Base-by-base conservation (phyloP, 768 basidiomycete genomes). In the Coprinopsis sp. region DNA sequence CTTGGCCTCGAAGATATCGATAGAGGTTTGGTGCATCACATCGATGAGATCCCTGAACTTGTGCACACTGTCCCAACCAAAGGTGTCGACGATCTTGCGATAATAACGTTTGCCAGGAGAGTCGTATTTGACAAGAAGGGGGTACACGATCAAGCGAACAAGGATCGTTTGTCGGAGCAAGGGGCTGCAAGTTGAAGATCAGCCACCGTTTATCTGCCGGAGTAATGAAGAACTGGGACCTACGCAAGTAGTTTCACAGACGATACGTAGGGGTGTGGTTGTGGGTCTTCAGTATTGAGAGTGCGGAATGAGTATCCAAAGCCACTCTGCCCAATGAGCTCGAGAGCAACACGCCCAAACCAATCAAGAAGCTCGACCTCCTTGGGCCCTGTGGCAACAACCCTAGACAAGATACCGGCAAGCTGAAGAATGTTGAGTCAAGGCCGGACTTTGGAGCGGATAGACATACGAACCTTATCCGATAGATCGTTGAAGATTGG, bases 301-400 rank as follows among this genome's bases (percentile, higher is more conserved):
- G 62, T 38, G 45, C 71, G 70, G 31, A 71, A 71, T 6, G 66
- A 69, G 39, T 64, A 61, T 11, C 70, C 70, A 13, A 77, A 57
- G 1, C 74, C 73, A 23, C 68, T 69, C 57, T 73, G 72, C 6
- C 72, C 73, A 29, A 78, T 67, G 34, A 75, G 59, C 43, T 77
- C 74, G n/a, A 76, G 61, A 12, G 75, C 71, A 12, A 68, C 64
- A 12, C 74, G 64, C 14, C 67, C 51, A 57, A 66, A 62, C 68
- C 68, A 70, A 6, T 56, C 45, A 3, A 60, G 39, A n/a, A 68
- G 33, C 41, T 70, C 65, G 25, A 69, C 51, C 61, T 39, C 38
- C 16, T 39, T 39, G 10, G 38, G 38, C 6, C 38, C 38, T 10
- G 6, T 16, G 22, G 38, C 6, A 10, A 16, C 22, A 5, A 39